phyloP scores from a whole-genome alignment of 371 early-diverging fungal genomes.

The Mucor piriformis region DNA sequence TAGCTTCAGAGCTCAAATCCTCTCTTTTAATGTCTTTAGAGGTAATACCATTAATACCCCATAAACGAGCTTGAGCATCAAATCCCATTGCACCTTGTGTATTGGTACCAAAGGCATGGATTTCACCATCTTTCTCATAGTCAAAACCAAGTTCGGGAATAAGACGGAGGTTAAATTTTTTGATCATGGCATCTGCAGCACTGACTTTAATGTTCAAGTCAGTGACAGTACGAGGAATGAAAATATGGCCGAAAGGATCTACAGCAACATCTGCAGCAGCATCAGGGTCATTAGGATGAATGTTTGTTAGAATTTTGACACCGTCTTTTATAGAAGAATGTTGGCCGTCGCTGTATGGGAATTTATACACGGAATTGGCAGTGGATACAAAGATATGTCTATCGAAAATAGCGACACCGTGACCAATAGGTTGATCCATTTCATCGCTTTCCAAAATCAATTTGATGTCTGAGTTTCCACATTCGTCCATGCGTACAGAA shows the following conservation, averaged over 20 bases:
- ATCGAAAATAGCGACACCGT: slow-evolving; percentile 33
- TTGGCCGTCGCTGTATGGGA: slow-evolving; percentile 49
- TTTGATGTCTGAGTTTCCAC: slow-evolving; percentile 38
- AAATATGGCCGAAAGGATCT: slow-evolving; percentile 44
- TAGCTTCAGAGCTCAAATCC: slow-evolving; percentile 11
- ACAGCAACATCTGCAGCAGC: slow-evolving; percentile 36
- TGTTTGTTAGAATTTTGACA: slow-evolving; percentile 29
- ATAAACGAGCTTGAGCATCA: slow-evolving; percentile 48
- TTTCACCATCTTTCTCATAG: slow-evolving; percentile 39
- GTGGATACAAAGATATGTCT: slow-evolving; percentile 38
- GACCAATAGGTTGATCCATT: slow-evolving; percentile 18
- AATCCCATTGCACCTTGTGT: slow-evolving; percentile 40
- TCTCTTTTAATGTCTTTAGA: neutral
- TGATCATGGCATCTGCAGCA: slow-evolving; percentile 35
- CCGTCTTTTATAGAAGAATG: slow-evolving; percentile 34
- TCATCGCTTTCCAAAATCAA: slow-evolving; percentile 17
- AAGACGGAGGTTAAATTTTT: slow-evolving; percentile 41
- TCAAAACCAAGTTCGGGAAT: slow-evolving; percentile 43
- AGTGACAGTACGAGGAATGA: slow-evolving; percentile 34
- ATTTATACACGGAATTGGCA: slow-evolving; percentile 35
- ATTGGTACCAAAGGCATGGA: slow-evolving; percentile 43
- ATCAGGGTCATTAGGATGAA: slow-evolving; percentile 15
- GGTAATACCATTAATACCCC: slow-evolving; percentile 41
- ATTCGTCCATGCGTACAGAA: slow-evolving; percentile 48
- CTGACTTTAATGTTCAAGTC: slow-evolving; percentile 13